Evolutionary conservation across 2,329 filamentous ascomycete species (phyloP), one percentile per base, ranked within the genome.

Genomic region (Chrysoporthe puriensis): DNA sequence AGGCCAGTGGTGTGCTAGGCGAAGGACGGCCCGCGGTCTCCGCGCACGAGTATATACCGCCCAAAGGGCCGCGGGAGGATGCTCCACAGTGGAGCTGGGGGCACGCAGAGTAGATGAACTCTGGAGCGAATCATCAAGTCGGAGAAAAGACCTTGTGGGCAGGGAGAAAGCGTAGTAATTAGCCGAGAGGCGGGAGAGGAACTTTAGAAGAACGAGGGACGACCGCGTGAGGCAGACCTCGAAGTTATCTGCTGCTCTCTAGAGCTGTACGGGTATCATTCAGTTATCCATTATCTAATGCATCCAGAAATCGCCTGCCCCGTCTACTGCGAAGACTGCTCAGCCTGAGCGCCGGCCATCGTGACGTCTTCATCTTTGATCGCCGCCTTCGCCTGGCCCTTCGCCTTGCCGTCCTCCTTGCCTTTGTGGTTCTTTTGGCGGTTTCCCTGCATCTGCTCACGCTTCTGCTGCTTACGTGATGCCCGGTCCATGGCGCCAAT

Each of bases 401-500:
- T 44, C 42, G 40, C 32, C 13, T 54, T 56, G n/a, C 66, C 52
- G 26, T 64, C 56, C 34, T 46, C 46, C 63, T 64, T 66, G 9
- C 57, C 21, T 50, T 69, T 69, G 7, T 63, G 36, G 40, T 69
- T 69, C 66, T 69, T 68, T 50, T 69, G 68, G 34, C 58, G 57
- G 21, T 44, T 60, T 26, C 66, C 71, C 72, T 80, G 81, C 73
- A 80, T 78, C 68, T 79, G 79, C 74, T 81, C 84, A 74, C 82
- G 81, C 76, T 87, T 88, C 75, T 88, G 82, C 73, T 84, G 82
- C 71, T 87, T 87, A 21, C 86, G 82, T 3, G 82, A 78, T 61
- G 83, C 81, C 75, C 86, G 85, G 71, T 86, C 84, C 36, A 87
- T 71, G 63, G 79, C 84, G 43, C 84, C 85, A 67, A 86, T 85